Conservation (phyloP, 2,329 filamentous ascomycete genomes). For the Exutisphaerella laricina region DNA sequence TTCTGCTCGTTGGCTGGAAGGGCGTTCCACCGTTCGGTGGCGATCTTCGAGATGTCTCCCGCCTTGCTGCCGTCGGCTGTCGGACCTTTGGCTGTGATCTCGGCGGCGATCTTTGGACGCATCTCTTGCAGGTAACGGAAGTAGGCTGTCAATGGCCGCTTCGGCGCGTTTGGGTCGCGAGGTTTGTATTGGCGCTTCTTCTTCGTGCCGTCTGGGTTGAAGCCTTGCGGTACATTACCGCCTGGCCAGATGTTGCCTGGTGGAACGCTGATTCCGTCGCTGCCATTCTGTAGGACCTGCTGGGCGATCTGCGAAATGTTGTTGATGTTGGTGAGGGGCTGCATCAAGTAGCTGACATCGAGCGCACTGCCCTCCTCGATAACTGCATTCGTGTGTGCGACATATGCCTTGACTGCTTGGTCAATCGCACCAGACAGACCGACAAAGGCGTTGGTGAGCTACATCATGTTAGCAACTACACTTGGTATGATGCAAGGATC, state of each 20-base stretch:
- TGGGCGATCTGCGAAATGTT: slow-evolving; percentile 22
- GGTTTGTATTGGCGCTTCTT: slow-evolving; percentile 43
- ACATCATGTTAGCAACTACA: slow-evolving; percentile 1
- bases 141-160: slow-evolving; percentile 88
- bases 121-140: slow-evolving; percentile 92
- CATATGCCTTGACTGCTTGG: slow-evolving; percentile 74
- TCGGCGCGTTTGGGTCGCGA: slow-evolving; percentile 83
- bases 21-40: slow-evolving; percentile 75
- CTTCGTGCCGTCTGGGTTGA: slow-evolving; percentile 23
- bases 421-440: slow-evolving; percentile 75
- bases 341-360: slow-evolving; percentile 28
- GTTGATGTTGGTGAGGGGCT: slow-evolving; percentile 28
- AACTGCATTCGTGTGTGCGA: slow-evolving; percentile 80
- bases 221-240: slow-evolving; percentile 1
- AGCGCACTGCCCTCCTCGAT: slow-evolving; percentile 48
- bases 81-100: slow-evolving; percentile 49
- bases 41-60: slow-evolving; percentile 81
- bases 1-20: slow-evolving; percentile 70
- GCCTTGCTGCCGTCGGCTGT: slow-evolving; percentile 65
- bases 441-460: slow-evolving; percentile 73
- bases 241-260: slow-evolving; percentile 1
- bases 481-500: too few relatives aligned
- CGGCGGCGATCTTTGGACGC: slow-evolving; percentile 67
- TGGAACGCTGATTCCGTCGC: slow-evolving; percentile 7
- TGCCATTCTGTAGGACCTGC: slow-evolving; percentile 17